phyloP scores from a whole-genome alignment of 805 yeast genomes.

The Ogataea nonfermentans region DNA sequence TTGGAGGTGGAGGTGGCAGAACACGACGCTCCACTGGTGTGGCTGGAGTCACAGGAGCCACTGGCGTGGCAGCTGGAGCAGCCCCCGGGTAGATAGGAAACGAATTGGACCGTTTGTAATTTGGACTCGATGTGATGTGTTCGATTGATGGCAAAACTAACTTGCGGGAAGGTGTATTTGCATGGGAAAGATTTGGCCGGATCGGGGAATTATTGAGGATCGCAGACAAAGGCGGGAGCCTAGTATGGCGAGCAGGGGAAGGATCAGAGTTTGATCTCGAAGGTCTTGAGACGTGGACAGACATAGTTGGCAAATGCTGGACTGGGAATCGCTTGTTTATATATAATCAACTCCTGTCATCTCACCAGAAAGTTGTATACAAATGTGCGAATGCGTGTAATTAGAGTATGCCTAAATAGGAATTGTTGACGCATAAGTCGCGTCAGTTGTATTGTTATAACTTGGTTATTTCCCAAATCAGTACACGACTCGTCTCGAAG shows the following conservation, averaged over 20 bases:
- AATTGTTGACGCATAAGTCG: constrained; percentile 1
- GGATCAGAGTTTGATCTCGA: constrained; percentile 27
- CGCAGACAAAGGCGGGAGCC: constrained; percentile 29
- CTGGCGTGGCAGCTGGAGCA: constrained; percentile 9
- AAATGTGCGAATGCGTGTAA: constrained; percentile 7
- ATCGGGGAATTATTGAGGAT: constrained; percentile 19
- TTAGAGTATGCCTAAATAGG: constrained; percentile 3
- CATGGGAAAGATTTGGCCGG: constrained; percentile 1
- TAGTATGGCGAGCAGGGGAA: constrained; percentile 22
- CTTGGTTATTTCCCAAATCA: constrained; percentile 4
- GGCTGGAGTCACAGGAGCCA: constrained; percentile 17
- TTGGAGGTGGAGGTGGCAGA: constrained; percentile 25
- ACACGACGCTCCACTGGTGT: constrained; percentile 23
- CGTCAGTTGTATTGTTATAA: neutral
- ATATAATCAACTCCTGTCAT: constrained; percentile 7
- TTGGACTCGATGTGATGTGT: constrained; percentile 27
- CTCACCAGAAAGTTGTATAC: constrained; percentile 6
- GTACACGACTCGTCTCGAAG: constrained; percentile 7
- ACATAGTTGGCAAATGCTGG: constrained; percentile 12
- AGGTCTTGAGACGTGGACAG: constrained; percentile 24
- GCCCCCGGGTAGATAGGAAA: constrained; percentile 10
- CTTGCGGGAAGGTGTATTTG: constrained; percentile 18
- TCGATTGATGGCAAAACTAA: constrained; percentile 27
- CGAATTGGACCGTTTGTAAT: constrained; percentile 24
- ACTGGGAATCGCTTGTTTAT: constrained; percentile 7